Evolutionary conservation across 257 asterid genomes (phyloP).

Genomic region (Haberlea rhodopensis): DNA sequence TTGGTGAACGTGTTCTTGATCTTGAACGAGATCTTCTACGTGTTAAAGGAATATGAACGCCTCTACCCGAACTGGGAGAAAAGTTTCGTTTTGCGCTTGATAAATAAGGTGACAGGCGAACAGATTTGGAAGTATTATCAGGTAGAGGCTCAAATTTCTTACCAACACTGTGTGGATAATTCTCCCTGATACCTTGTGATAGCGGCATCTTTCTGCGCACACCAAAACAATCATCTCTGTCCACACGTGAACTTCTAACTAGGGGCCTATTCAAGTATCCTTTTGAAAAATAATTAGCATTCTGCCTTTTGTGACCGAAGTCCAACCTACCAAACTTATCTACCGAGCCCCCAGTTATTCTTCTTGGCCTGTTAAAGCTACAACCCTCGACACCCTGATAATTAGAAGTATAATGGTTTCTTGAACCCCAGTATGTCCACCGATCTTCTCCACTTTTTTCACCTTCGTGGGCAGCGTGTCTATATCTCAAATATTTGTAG

Average conservation of each 20-base stretch:
- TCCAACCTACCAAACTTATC: conserved; percentile 44
- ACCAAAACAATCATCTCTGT: conserved; percentile 47
- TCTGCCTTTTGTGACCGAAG: conserved; percentile 45
- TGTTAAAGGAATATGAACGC: conserved; percentile 26
- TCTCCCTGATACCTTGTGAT: conserved; percentile 40
- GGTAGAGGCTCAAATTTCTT: conserved; percentile 39
- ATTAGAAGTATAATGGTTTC: conserved; percentile 39
- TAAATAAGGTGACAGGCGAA: conserved; percentile 37
- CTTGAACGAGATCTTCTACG: conserved; percentile 66
- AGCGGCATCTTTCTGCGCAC: conserved; percentile 41
- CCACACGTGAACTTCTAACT: conserved; percentile 52
- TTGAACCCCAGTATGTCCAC: conserved; percentile 54
- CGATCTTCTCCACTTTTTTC: conserved; percentile 48
- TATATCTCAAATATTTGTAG: conserved; percentile 47
- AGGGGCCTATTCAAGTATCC: conserved; percentile 40
- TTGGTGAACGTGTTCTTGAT: conserved; percentile 82
- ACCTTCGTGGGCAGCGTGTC: conserved; percentile 35
- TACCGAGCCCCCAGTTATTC: conserved; percentile 28
- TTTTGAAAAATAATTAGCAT: conserved; percentile 39
- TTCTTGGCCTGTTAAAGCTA: conserved; percentile 44
- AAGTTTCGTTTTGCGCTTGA: conserved; percentile 50
- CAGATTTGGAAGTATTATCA: too few relatives aligned
- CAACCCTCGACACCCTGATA: conserved; percentile 47
- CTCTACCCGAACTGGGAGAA: conserved; percentile 50
- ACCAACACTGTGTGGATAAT: conserved; percentile 41